Evolutionary conservation across 805 yeast genomes (phyloP).

Genomic region (Yarrowia sp.): DNA sequence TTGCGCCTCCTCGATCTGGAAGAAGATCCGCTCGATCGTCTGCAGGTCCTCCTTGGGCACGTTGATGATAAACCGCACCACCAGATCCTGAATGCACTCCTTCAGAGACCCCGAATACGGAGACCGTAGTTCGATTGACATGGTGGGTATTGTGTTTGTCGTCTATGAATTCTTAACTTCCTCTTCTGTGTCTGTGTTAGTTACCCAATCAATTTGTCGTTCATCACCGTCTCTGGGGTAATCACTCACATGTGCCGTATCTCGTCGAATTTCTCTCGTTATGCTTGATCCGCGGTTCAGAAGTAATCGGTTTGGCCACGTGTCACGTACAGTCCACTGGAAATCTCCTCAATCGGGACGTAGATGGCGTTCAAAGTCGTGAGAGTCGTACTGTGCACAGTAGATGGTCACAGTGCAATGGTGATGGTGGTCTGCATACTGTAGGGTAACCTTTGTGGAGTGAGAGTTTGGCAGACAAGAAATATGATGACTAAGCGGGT

Average conservation of each 20-base stretch:
- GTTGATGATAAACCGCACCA: slow-evolving; percentile 88
- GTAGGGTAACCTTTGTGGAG: slow-evolving; percentile 20
- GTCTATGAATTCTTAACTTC: too few species aligned
- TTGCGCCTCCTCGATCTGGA: slow-evolving; percentile 97
- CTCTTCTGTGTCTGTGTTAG: too few species aligned
- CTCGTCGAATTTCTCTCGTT: too few species aligned
- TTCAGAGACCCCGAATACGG: slow-evolving; percentile 42
- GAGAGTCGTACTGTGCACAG: neutral
- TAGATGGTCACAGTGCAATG: neutral
- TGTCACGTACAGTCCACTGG: neutral
- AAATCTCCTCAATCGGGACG: neutral
- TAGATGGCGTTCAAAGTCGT: neutral
- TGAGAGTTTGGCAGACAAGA: neutral
- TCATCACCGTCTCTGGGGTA: too few species aligned
- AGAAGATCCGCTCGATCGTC: slow-evolving; percentile 78
- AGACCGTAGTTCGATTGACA: slow-evolving; percentile 28
- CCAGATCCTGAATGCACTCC: slow-evolving; percentile 60
- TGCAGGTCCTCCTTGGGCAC: slow-evolving; percentile 91
- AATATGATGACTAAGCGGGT: too few species aligned
- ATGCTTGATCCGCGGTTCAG: neutral
- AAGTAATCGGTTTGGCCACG: neutral
- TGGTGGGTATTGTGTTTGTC: neutral
- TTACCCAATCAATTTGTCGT: neutral
- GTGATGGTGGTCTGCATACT: slow-evolving; percentile 33
- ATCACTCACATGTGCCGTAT: neutral